phyloP scores from a whole-genome alignment of 2,329 filamentous ascomycete species.

The Chrysoporthe austroafricana region DNA sequence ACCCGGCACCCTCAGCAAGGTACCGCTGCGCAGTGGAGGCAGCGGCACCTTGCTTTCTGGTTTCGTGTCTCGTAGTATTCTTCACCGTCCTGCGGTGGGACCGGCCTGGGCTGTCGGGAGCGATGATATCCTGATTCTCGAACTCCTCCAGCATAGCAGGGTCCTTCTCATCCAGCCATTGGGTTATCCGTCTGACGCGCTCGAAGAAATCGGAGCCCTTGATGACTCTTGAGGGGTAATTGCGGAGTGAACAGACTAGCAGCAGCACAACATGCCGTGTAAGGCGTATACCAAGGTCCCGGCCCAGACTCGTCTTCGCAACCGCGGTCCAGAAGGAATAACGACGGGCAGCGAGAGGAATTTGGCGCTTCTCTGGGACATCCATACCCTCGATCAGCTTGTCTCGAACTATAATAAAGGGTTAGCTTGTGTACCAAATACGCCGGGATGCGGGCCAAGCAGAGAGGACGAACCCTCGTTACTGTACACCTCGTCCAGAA shows the following conservation, averaged over 20 bases:
- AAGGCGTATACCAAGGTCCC: background rate
- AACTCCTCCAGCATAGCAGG: background rate
- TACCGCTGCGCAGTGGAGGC: background rate
- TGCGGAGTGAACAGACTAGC: background rate
- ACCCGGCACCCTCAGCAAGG: background rate
- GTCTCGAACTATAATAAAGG: background rate
- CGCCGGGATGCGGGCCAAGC: background rate
- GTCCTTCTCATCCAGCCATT: conserved; percentile 9
- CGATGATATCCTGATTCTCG: background rate
- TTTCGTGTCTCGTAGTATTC: background rate
- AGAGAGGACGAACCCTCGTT: background rate
- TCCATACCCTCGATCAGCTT: background rate
- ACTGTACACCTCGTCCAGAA: background rate
- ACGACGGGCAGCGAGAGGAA: background rate
- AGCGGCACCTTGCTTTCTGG: background rate
- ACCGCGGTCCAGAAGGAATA: conserved; percentile 8
- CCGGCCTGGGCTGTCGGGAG: background rate
- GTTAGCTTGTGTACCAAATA: background rate
- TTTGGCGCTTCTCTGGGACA: background rate
- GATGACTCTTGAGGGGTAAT: background rate
- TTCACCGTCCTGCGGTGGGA: background rate
- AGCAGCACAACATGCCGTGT: conserved; percentile 11
- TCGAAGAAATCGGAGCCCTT: background rate
- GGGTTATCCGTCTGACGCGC: background rate
- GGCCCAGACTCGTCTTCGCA: background rate